A percentile compares a stretch with the other conserved stretches of the same genome.
phyloP scores from a whole-genome alignment of 2,329 filamentous ascomycete genomes.

The Cryphonectria nitschkei region DNA sequence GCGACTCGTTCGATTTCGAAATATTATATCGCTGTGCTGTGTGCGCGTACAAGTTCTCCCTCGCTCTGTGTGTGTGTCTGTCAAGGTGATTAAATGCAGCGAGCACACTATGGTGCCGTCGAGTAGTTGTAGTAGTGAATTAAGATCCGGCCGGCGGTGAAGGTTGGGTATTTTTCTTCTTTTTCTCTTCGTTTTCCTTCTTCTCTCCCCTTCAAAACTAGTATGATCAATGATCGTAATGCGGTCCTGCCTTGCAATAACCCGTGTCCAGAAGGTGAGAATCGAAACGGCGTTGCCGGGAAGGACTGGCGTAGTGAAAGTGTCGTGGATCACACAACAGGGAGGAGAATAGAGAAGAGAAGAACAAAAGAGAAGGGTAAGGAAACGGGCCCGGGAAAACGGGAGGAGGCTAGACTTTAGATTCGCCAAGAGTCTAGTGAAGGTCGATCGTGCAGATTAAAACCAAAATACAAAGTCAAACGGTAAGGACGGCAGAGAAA shows the following conservation, averaged over 20 bases:
- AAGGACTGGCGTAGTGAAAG: conserved; percentile 12
- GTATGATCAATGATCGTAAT: not conserved
- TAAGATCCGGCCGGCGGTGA: conserved; percentile 26
- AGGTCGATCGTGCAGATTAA: conserved; percentile 14
- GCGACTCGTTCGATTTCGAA: conserved; percentile 28
- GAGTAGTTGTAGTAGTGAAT: conserved; percentile 1
- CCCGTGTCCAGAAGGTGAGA: conserved; percentile 1
- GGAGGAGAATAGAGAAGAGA: not conserved
- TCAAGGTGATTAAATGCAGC: not conserved
- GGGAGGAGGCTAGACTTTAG: conserved; percentile 14
- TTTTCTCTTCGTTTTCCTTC: not conserved
- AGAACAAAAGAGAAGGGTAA: conserved; percentile 21
- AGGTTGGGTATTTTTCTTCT: not conserved
- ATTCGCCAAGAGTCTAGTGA: conserved; percentile 15
- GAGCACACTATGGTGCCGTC: conserved; percentile 8
- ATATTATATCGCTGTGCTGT: not conserved
- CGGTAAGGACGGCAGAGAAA: conserved; percentile 11
- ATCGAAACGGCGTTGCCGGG: not conserved
- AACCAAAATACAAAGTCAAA: not conserved
- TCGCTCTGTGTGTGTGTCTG: too few relatives aligned
- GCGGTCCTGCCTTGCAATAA: conserved; percentile 22
- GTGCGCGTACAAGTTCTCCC: not conserved
- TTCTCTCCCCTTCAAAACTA: not conserved
- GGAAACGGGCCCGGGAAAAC: conserved; percentile 18
- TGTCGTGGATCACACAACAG: conserved; percentile 11